Conservation (phyloP, 1,284 basidiomycete species). For the Xanthoconium separans region DNA sequence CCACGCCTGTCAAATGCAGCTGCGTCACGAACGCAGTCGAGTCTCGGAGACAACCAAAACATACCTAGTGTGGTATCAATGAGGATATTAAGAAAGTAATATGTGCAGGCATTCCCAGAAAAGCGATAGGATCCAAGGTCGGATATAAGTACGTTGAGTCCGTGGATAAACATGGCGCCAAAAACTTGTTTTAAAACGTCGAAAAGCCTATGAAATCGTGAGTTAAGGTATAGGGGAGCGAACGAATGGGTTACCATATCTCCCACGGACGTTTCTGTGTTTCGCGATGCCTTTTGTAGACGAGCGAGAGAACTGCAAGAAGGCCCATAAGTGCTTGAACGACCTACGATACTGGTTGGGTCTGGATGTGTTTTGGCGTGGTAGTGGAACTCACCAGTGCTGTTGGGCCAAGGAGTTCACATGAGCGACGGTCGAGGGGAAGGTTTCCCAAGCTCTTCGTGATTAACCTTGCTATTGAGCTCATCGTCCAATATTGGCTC, state of each 20-base stretch:
- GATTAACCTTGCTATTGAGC: slow-evolving; percentile 10
- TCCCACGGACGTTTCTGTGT: slow-evolving; percentile 84
- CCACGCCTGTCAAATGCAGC: slow-evolving; percentile 60
- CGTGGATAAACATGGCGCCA: slow-evolving; percentile 90
- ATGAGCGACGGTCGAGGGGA: slow-evolving; percentile 58
- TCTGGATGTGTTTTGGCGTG: slow-evolving; percentile 7
- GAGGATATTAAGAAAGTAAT: slow-evolving; percentile 93
- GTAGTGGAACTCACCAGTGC: slow-evolving; percentile 50
- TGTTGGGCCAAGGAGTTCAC: slow-evolving; percentile 64
- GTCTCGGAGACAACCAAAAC: slow-evolving; percentile 20
- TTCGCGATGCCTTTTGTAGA: slow-evolving; percentile 89
- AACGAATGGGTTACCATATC: slow-evolving; percentile 68
- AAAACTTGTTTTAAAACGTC: slow-evolving; percentile 92
- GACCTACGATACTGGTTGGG: slow-evolving; percentile 41
- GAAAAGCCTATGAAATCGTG: slow-evolving; percentile 57
- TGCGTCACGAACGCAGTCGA: slow-evolving; percentile 8
- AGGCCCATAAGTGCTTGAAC: slow-evolving; percentile 86
- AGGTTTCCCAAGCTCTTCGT: slow-evolving; percentile 31
- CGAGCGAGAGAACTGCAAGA: slow-evolving; percentile 80
- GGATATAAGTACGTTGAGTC: slow-evolving; percentile 82
- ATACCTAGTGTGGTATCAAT: slow-evolving; percentile 91
- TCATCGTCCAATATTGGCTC: slow-evolving; percentile 7
- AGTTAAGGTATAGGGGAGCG: not conserved
- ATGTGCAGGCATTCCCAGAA: slow-evolving; percentile 81
- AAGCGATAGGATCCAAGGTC: slow-evolving; percentile 65